Percentiles rank a stretch among this genome's conserved stretches.
phyloP scores from a whole-genome alignment of 2,329 filamentous ascomycete genomes.

The Monosporascus sp. region DNA sequence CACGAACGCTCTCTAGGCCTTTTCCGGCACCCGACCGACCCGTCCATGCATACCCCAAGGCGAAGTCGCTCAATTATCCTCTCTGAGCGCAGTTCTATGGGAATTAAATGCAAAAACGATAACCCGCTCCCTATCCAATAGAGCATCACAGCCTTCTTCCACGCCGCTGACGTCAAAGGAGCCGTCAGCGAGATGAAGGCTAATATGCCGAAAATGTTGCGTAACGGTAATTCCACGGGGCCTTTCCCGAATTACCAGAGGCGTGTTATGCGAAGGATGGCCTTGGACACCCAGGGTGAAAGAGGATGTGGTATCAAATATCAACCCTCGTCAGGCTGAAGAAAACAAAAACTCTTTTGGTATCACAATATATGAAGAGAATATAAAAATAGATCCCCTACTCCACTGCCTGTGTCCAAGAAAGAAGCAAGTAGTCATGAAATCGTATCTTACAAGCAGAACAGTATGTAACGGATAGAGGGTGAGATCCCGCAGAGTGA shows the following conservation, averaged over 20 bases:
- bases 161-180: not conserved
- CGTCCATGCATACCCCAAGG: not conserved
- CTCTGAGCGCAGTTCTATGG: not conserved
- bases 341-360: conserved; percentile 14
- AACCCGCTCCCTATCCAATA: not conserved
- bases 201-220: too few species aligned
- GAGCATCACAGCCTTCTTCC: not conserved
- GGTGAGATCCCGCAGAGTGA: not conserved
- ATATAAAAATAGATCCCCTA: conserved; percentile 9
- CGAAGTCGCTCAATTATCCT: not conserved
- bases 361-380: conserved; percentile 24
- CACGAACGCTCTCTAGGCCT: not conserved
- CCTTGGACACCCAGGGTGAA: not conserved
- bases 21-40: not conserved
- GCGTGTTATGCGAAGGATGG: not conserved
- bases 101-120: not conserved
- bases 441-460: not conserved
- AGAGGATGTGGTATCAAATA: conserved; percentile 24
- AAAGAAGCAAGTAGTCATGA: not conserved
- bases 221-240: too few species aligned
- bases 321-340: conserved; percentile 12
- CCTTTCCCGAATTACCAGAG: not conserved
- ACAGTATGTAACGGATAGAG: not conserved
- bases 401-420: conserved; percentile 3
- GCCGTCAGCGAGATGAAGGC: not conserved